Percentiles rank a stretch among this genome's conserved stretches.
Evolutionary conservation across 805 yeast genomes (phyloP).

Genomic region (Candida dajiaensis): DNA sequence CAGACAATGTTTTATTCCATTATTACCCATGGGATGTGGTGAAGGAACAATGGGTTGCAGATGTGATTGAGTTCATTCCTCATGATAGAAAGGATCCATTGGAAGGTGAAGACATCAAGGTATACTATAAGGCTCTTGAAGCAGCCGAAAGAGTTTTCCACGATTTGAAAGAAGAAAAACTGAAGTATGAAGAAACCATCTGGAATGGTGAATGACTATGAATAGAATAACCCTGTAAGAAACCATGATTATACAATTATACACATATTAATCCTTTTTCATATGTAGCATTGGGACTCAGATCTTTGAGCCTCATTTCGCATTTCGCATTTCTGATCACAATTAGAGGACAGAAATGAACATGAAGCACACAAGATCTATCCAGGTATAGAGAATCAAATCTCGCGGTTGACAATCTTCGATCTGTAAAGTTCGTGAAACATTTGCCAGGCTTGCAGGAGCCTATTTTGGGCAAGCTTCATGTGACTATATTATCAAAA

Average conservation of each 20-base stretch:
- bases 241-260: not conserved
- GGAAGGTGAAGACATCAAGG: conserved; percentile 11
- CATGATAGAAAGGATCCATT: conserved; percentile 27
- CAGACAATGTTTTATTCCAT: conserved; percentile 24
- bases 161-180: conserved; percentile 7
- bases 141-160: conserved; percentile 10
- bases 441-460: too few relatives aligned
- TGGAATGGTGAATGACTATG: not conserved
- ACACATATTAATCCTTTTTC: not conserved
- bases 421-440: too few relatives aligned
- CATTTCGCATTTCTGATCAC: too few relatives aligned
- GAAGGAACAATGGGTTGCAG: conserved; percentile 24
- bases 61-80: conserved; percentile 22
- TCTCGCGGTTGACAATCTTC: too few relatives aligned
- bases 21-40: conserved; percentile 26
- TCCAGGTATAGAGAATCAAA: too few relatives aligned
- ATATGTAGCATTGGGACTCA: too few relatives aligned
- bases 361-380: too few relatives aligned
- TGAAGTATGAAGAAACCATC: conserved; percentile 1
- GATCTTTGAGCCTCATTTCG: too few relatives aligned
- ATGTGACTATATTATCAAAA: too few relatives aligned
- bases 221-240: too few relatives aligned
- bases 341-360: too few relatives aligned
- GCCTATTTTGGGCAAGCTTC: too few relatives aligned
- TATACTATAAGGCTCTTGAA: conserved; percentile 1